Conservation (phyloP, 129 eudicot species). For the Ambrosia artemisiifolia region DNA sequence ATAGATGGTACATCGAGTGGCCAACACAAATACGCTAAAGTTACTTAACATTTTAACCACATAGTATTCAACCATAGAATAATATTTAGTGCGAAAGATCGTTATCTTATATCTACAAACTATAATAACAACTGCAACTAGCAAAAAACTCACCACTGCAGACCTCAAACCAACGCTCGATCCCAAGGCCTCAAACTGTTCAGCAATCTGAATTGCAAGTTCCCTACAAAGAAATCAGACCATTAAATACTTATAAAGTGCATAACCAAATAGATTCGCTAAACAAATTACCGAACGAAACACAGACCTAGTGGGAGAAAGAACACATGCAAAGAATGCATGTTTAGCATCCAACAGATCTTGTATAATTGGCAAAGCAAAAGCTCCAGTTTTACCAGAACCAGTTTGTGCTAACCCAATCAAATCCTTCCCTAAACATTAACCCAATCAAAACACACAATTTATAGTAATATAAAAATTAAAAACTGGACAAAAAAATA, state of each 20-base stretch:
- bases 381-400: constrained; percentile 82
- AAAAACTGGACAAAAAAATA: no score
- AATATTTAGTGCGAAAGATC: background rate
- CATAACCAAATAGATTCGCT: background rate
- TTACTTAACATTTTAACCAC: background rate
- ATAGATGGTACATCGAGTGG: background rate
- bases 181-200: constrained; percentile 90
- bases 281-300: background rate
- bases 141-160: constrained; percentile 64
- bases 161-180: constrained; percentile 63
- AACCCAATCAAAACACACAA: background rate
- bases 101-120: background rate
- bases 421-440: constrained; percentile 53
- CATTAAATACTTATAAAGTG: background rate
- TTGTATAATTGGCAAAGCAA: constrained; percentile 72
- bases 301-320: constrained; percentile 78
- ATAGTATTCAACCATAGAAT: background rate
- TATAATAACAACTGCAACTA: background rate
- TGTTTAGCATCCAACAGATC: constrained; percentile 45
- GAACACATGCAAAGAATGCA: constrained; percentile 78
- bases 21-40: no score
- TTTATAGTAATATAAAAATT: no score
- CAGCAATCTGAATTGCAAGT: constrained; percentile 88
- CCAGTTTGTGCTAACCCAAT: constrained; percentile 89
- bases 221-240: constrained; percentile 41